Percentiles rank a stretch among this genome's conserved stretches.
These are phyloP conservation scores for Acanthamoeba lenticulata DNA, from an alignment of 208 protist species.

Conservation along the genomic window DNA sequence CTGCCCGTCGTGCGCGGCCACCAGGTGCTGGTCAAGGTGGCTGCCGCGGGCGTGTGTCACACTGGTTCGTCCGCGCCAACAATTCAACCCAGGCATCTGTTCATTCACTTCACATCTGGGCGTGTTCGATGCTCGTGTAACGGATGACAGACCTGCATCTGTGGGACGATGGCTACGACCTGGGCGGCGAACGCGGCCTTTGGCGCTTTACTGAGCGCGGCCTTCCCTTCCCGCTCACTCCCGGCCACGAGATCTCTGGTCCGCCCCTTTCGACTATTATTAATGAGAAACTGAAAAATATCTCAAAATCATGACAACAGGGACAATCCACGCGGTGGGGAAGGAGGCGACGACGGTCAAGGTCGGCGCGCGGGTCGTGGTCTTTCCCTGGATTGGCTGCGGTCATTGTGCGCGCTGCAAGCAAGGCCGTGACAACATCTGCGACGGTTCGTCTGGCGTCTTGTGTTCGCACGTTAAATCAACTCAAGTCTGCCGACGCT, in stretches of 20 bases:
- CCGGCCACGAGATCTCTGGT: constrained; percentile 50
- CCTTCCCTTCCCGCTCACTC: not conserved
- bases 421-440: constrained; percentile 34
- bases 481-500: not conserved
- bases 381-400: constrained; percentile 54
- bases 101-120: not conserved
- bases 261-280: not conserved
- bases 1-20: not conserved
- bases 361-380: not conserved
- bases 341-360: not conserved
- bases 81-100: no score
- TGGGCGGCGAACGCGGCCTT: not conserved
- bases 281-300: not conserved
- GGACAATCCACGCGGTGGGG: not conserved
- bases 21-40: constrained; percentile 27
- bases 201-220: constrained; percentile 21
- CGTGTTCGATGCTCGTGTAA: not conserved
- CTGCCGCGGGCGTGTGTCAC: constrained; percentile 33
- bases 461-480: not conserved
- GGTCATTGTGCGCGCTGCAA: constrained; percentile 28
- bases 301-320: not conserved
- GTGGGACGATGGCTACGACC: constrained; percentile 50
- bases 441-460: not conserved
- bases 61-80: not conserved
- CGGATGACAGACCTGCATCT: constrained; percentile 13